Percentiles rank a stretch among this genome's conserved stretches.
These are phyloP conservation scores for Zygosaccharomyces siamensis DNA, from an alignment of 805 yeast genomes.

Conservation along the genomic window DNA sequence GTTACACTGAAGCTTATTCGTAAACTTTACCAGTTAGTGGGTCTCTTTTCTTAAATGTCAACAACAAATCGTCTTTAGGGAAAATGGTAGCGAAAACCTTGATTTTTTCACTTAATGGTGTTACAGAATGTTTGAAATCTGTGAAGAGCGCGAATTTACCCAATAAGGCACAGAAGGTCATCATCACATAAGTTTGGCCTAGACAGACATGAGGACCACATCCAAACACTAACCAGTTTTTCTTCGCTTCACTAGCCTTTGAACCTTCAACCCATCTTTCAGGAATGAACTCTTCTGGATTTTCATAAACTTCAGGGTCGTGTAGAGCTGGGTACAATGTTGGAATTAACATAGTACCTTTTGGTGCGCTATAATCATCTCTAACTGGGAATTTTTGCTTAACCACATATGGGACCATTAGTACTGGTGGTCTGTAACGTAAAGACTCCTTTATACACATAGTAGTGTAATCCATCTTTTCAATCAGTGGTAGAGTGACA, in stretches of 20 bases:
- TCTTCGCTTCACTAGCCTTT: constrained; percentile 66
- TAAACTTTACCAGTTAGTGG: constrained; percentile 36
- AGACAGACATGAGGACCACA: constrained; percentile 95
- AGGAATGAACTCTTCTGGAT: constrained; percentile 92
- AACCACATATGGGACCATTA: constrained; percentile 96
- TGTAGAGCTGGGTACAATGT: constrained; percentile 93
- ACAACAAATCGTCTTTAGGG: constrained; percentile 90
- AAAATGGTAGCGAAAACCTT: constrained; percentile 97
- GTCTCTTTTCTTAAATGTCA: constrained; percentile 68
- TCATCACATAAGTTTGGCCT: constrained; percentile 90
- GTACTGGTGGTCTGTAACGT: constrained; percentile 94
- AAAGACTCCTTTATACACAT: constrained; percentile 89
- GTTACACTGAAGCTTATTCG: constrained; percentile 14
- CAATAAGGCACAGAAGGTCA: constrained; percentile 81
- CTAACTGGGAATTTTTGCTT: constrained; percentile 83
- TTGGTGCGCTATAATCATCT: constrained; percentile 84
- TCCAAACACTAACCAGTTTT: constrained; percentile 96
- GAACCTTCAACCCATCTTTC: constrained; percentile 91
- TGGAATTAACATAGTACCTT: constrained; percentile 96
- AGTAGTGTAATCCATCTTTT: constrained; percentile 79
- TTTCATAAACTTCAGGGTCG: constrained; percentile 93
- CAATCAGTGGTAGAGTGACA: constrained; percentile 68
- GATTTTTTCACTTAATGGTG: constrained; percentile 83
- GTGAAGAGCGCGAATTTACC: constrained; percentile 84
- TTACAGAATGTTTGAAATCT: constrained; percentile 77